A percentile compares a stretch with the other conserved stretches of the same genome.
phyloP scores from a whole-genome alignment of 371 early-diverging fungal species.

The Mortierella sp. region DNA sequence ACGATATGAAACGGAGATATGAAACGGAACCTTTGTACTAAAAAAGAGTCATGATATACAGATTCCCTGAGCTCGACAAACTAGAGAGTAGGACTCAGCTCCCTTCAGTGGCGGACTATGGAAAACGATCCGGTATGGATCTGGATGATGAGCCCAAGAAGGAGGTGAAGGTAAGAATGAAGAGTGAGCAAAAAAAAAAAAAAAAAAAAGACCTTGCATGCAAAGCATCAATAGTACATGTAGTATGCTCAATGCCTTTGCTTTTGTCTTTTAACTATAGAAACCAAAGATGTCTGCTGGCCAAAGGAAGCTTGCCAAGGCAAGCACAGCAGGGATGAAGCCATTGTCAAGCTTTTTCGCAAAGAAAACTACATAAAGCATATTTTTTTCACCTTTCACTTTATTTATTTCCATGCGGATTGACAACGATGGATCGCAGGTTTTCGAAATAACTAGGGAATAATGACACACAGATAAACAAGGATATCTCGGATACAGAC shows the following conservation, averaged over 20 bases:
- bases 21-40: too few species aligned
- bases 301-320: conserved; percentile 50
- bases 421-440: too few species aligned
- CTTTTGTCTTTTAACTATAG: conserved; percentile 7
- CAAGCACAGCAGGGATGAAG: conserved; percentile 51
- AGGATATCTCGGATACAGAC: too few species aligned
- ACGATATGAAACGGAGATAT: too few species aligned
- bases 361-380: conserved; percentile 20
- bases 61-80: conserved; percentile 48
- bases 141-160: conserved; percentile 38
- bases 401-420: neutral
- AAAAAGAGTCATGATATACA: neutral
- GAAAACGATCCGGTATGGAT: conserved; percentile 46
- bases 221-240: too few species aligned
- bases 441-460: too few species aligned
- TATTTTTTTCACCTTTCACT: neutral
- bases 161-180: conserved; percentile 42
- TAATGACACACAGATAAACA: too few species aligned
- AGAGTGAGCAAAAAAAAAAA: too few species aligned
- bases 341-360: conserved; percentile 51
- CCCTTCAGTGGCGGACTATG: conserved; percentile 28
- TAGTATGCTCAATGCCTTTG: too few species aligned
- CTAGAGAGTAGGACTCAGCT: conserved; percentile 41
- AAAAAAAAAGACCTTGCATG: too few species aligned
- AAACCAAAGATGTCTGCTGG: conserved; percentile 52